Evolutionary conservation across 257 asterid genomes (phyloP).

Genomic region (Ophiorrhiza pumila): DNA sequence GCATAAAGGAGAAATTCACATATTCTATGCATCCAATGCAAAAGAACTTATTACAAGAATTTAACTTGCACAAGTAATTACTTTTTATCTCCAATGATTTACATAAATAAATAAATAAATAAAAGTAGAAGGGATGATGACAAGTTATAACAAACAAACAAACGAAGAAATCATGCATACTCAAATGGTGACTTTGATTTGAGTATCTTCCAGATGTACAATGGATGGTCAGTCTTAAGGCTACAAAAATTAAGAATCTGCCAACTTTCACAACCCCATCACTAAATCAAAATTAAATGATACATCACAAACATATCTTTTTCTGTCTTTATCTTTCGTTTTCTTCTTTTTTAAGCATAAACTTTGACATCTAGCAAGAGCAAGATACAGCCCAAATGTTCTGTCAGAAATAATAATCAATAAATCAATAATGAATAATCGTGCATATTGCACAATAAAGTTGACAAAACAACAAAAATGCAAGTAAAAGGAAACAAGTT

Average conservation of each 20-base stretch:
- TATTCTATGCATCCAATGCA: no score
- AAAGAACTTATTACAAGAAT: no score
- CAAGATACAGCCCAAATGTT: constrained; percentile 8
- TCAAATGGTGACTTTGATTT: neutral
- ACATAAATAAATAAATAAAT: no score
- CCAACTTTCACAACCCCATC: neutral
- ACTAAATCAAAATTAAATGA: neutral
- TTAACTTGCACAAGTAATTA: no score
- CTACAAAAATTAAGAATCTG: neutral
- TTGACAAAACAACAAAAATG: neutral
- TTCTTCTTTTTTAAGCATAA: constrained; percentile 3
- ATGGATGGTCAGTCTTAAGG: neutral
- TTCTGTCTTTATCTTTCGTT: neutral
- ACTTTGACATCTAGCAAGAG: neutral
- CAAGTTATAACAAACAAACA: no score
- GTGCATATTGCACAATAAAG: neutral
- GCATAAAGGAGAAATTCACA: no score
- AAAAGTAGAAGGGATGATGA: no score
- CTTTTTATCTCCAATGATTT: no score
- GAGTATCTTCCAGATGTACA: constrained; percentile 4
- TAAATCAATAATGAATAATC: neutral
- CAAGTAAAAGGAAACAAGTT: neutral
- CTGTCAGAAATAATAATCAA: neutral
- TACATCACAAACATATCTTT: neutral
- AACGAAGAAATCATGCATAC: neutral